Percentiles rank a stretch among this genome's conserved stretches.
Conservation (phyloP, 371 early-diverging fungal species). For the Homolaphlyctis polyrhiza region DNA sequence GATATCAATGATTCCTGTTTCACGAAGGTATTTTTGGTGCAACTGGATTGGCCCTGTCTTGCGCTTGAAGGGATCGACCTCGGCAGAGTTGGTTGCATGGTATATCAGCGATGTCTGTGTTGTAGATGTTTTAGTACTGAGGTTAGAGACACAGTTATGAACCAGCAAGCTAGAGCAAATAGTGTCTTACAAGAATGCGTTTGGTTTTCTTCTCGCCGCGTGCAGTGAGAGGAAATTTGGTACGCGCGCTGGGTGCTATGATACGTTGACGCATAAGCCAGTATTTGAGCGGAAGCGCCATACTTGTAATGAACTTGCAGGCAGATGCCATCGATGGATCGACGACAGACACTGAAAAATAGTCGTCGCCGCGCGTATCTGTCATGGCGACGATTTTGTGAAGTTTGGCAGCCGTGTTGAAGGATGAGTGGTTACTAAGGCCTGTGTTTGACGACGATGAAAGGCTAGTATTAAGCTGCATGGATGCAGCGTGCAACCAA, state of each 20-base stretch:
- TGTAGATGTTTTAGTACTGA: background rate
- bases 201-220: constrained; percentile 10
- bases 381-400: constrained; percentile 1
- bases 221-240: constrained; percentile 12
- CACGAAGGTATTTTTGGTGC: constrained; percentile 44
- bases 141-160: no score
- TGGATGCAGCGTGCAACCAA: background rate
- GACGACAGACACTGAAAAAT: constrained; percentile 18
- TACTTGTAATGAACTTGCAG: constrained; percentile 13
- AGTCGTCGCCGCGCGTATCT: constrained; percentile 16
- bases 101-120: constrained; percentile 33
- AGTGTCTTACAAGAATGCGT: constrained; percentile 10
- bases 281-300: constrained; percentile 11
- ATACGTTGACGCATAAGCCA: background rate
- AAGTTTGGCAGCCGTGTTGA: background rate
- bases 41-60: background rate
- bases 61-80: constrained; percentile 35
- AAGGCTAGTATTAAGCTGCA: no score
- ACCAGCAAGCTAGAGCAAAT: no score
- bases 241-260: background rate
- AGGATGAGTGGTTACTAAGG: background rate
- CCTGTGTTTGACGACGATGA: constrained; percentile 1
- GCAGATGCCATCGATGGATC: constrained; percentile 9
- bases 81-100: constrained; percentile 44
- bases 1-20: constrained; percentile 42